A percentile compares a stretch with the other conserved stretches of the same genome.
These are phyloP conservation scores for Candida quercuum DNA, from an alignment of 805 yeast genomes.

Conservation along the genomic window DNA sequence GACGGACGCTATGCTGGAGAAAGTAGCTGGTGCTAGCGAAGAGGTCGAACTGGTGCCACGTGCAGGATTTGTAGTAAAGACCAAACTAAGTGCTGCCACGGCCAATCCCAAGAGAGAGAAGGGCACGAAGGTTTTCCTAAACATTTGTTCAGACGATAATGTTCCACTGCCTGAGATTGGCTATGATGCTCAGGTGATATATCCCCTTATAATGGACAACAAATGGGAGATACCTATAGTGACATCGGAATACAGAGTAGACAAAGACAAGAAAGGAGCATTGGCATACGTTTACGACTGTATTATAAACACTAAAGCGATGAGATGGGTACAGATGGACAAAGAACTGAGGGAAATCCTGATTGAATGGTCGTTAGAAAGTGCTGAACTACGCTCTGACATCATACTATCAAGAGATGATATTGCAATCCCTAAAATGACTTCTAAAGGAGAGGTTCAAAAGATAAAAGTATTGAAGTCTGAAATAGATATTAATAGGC, in stretches of 20 bases:
- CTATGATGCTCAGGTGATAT: conserved; percentile 53
- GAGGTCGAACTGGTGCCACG: conserved; percentile 39
- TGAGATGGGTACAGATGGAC: conserved; percentile 56
- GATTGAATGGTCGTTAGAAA: conserved; percentile 80
- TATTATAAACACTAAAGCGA: conserved; percentile 59
- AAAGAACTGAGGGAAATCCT: conserved; percentile 57
- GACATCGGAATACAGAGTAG: conserved; percentile 50
- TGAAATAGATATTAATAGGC: conserved; percentile 35
- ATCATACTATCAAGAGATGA: conserved; percentile 55
- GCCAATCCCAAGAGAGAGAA: conserved; percentile 23
- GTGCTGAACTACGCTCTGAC: conserved; percentile 54
- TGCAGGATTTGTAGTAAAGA: conserved; percentile 72
- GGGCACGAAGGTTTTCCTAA: conserved; percentile 69
- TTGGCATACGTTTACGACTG: conserved; percentile 72
- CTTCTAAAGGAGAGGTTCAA: conserved; percentile 57
- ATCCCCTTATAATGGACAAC: conserved; percentile 58
- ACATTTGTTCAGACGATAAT: conserved; percentile 60
- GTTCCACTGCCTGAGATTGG: conserved; percentile 58
- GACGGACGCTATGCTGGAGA: background rate
- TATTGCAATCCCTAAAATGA: conserved; percentile 64
- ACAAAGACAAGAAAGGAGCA: conserved; percentile 65
- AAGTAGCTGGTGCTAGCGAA: conserved; percentile 3
- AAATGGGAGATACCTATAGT: conserved; percentile 86
- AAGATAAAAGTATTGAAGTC: conserved; percentile 37
- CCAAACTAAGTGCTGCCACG: conserved; percentile 34